phyloP scores from a whole-genome alignment of 352 stramenopile species.

The Globisporangium spinosum region DNA sequence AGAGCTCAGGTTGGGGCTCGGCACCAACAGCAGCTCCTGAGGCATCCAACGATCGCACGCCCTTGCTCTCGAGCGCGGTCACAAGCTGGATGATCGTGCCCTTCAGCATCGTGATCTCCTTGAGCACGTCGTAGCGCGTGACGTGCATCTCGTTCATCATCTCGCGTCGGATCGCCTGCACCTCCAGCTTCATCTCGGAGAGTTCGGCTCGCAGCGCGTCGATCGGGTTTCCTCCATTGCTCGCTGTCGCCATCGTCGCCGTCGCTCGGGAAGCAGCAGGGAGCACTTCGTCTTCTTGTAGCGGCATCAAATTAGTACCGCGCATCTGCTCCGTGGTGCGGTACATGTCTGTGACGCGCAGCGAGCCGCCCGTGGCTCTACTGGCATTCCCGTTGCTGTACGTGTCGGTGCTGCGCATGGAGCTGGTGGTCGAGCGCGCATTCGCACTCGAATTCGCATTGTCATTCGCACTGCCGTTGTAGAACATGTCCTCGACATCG shows the following conservation, averaged over 20 bases:
- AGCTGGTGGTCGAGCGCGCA: slow-evolving; percentile 13
- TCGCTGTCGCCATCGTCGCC: not conserved
- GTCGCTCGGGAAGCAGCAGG: slow-evolving; percentile 19
- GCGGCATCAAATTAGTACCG: slow-evolving; percentile 40
- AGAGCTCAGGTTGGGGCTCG: slow-evolving; percentile 26
- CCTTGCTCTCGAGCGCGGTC: slow-evolving; percentile 28
- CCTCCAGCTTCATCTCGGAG: slow-evolving; percentile 57
- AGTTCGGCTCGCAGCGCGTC: slow-evolving; percentile 53
- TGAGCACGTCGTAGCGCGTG: slow-evolving; percentile 82
- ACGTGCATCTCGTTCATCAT: slow-evolving; percentile 85
- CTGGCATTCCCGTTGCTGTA: slow-evolving; percentile 13
- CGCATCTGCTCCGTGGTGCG: slow-evolving; percentile 63
- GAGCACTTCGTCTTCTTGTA: slow-evolving; percentile 59
- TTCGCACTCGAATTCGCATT: slow-evolving; percentile 6
- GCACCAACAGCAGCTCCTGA: slow-evolving; percentile 8
- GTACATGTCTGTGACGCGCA: slow-evolving; percentile 38
- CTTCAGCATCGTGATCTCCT: slow-evolving; percentile 79
- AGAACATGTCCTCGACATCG: slow-evolving; percentile 73
- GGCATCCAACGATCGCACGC: slow-evolving; percentile 10
- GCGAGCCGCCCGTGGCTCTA: slow-evolving; percentile 19
- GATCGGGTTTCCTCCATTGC: slow-evolving; percentile 15
- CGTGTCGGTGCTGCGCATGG: slow-evolving; percentile 11
- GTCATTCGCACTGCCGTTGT: slow-evolving; percentile 24
- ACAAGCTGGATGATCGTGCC: slow-evolving; percentile 66
- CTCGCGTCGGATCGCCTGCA: slow-evolving; percentile 64